A percentile compares a stretch with the other conserved stretches of the same genome.
These are phyloP conservation scores for Eucalyptus erythrocorys DNA, from an alignment of 345 rosid species.

Conservation along the genomic window DNA sequence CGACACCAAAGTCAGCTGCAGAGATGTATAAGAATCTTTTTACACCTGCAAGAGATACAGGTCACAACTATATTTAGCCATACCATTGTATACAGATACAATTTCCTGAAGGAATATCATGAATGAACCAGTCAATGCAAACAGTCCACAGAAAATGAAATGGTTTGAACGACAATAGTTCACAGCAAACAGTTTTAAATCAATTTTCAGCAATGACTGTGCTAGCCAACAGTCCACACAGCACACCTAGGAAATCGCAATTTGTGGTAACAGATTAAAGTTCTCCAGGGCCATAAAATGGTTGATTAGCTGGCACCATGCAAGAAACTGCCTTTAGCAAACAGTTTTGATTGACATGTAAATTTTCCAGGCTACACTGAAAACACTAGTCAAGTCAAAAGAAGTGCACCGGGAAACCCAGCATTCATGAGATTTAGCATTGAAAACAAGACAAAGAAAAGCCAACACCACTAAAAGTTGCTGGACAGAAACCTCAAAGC, in stretches of 20 bases:
- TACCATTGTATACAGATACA: not conserved
- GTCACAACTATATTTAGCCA: not conserved
- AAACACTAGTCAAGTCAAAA: not conserved
- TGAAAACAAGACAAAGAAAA: not conserved
- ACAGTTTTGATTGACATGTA: not conserved
- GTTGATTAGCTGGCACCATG: not conserved
- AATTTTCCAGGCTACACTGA: not conserved
- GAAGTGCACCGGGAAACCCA: not conserved
- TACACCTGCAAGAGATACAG: slow-evolving; percentile 37
- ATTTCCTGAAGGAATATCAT: not conserved
- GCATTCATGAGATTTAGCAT: not conserved
- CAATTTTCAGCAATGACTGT: not conserved
- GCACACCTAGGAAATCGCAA: not conserved
- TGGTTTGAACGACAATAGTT: not conserved
- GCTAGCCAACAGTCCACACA: not conserved
- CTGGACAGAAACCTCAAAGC: not conserved
- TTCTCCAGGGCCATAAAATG: not conserved
- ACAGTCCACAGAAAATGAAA: not conserved
- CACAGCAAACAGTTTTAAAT: not conserved
- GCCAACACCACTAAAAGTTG: not conserved
- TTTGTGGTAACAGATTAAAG: not conserved
- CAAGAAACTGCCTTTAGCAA: not conserved
- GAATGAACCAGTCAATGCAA: not conserved
- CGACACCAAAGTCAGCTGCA: slow-evolving; percentile 89
- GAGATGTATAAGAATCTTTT: slow-evolving; percentile 85